These are phyloP conservation scores for Pulveroboletus ravenelii DNA, from an alignment of 768 basidiomycete species.

Conservation along the genomic window DNA sequence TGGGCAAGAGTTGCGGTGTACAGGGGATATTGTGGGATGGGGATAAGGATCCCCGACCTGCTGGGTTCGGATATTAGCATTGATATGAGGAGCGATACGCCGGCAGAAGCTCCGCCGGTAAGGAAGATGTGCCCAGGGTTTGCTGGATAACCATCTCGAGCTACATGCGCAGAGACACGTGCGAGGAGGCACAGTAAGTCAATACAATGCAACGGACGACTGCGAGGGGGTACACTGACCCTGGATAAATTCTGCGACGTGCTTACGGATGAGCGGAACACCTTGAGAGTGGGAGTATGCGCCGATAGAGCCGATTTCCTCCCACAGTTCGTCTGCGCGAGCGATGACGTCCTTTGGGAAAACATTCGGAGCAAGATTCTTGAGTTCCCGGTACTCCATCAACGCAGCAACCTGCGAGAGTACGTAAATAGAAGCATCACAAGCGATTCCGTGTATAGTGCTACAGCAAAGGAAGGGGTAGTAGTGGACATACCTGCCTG, in stretches of 20 bases:
- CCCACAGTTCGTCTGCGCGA: slow-evolving; percentile 74
- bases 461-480: neutral
- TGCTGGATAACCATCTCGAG: slow-evolving; percentile 85
- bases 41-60: slow-evolving; percentile 79
- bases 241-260: slow-evolving; percentile 86
- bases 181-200: neutral
- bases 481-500: slow-evolving; percentile 62
- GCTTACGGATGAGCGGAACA: slow-evolving; percentile 79
- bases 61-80: slow-evolving; percentile 64
- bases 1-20: slow-evolving; percentile 95
- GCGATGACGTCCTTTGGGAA: slow-evolving; percentile 86
- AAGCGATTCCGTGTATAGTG: neutral
- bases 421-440: neutral
- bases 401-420: slow-evolving; percentile 72
- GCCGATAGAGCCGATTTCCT: slow-evolving; percentile 87
- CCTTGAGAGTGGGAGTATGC: slow-evolving; percentile 97
- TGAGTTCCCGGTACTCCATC: slow-evolving; percentile 86
- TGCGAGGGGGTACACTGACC: slow-evolving; percentile 40
- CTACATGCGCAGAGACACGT: slow-evolving; percentile 35
- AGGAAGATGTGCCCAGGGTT: slow-evolving; percentile 87
- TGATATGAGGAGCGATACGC: slow-evolving; percentile 83
- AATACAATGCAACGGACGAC: neutral
- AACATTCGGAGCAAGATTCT: slow-evolving; percentile 65
- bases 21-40: slow-evolving; percentile 96
- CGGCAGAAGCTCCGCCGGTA: slow-evolving; percentile 90